Percentiles rank a stretch among this genome's conserved stretches.
Conservation (phyloP, 768 basidiomycete species). For the Boletus vermiculosoides region DNA sequence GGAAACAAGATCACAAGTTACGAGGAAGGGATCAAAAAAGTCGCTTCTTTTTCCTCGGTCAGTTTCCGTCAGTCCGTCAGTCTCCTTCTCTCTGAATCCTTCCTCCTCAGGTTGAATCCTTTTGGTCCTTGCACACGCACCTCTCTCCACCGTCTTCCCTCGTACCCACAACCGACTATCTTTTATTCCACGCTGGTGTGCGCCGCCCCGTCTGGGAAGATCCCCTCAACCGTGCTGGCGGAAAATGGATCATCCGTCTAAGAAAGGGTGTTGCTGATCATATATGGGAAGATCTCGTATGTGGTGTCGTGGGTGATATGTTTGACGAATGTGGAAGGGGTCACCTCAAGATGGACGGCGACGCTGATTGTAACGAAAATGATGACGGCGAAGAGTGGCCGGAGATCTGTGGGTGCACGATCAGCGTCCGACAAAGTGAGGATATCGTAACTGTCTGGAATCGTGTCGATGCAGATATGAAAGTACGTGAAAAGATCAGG, state of each 20-base stretch:
- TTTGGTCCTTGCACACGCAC: conserved; percentile 94
- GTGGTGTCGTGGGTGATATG: conserved; percentile 87
- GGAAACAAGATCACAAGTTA: conserved; percentile 89
- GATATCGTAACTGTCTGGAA: conserved; percentile 96
- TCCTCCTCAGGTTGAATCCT: conserved; percentile 78
- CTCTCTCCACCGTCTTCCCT: conserved; percentile 81
- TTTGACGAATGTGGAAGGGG: conserved; percentile 63
- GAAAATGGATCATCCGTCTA: conserved; percentile 94
- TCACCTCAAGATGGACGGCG: conserved; percentile 28
- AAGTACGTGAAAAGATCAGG: conserved; percentile 80
- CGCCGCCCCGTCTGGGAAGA: conserved; percentile 96
- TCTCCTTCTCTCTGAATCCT: conserved; percentile 11
- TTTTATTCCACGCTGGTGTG: conserved; percentile 84
- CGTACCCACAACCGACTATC: conserved; percentile 88
- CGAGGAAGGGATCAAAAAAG: conserved; percentile 92
- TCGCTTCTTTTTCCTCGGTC: conserved; percentile 86
- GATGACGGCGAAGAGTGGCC: conserved; percentile 53
- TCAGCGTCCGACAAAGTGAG: conserved; percentile 90
- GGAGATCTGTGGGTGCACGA: conserved; percentile 92
- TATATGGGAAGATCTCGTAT: conserved; percentile 86
- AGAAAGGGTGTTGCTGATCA: conserved; percentile 89
- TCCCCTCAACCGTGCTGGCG: conserved; percentile 80
- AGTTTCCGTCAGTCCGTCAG: conserved; percentile 25
- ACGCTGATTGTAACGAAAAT: conserved; percentile 38
- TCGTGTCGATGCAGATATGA: conserved; percentile 71